Percentiles rank a stretch among this genome's conserved stretches.
Evolutionary conservation across 257 asterid genomes (phyloP).

Genomic region (Scutellaria baicalensis): DNA sequence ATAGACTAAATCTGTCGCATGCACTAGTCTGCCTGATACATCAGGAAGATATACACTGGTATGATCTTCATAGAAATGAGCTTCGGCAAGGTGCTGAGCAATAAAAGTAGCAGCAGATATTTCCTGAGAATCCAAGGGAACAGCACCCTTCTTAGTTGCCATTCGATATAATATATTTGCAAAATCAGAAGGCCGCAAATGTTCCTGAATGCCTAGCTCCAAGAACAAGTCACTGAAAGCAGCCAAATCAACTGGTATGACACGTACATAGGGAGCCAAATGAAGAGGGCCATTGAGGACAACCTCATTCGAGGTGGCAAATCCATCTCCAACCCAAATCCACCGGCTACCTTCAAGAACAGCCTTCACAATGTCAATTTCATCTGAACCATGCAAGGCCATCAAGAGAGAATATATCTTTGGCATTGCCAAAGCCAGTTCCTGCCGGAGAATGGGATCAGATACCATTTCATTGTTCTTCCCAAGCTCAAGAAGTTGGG

Average conservation of each 20-base stretch:
- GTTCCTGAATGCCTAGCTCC: constrained; percentile 81
- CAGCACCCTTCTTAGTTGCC: constrained; percentile 62
- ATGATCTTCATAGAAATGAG: constrained; percentile 51
- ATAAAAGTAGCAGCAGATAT: constrained; percentile 75
- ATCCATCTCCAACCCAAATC: constrained; percentile 99
- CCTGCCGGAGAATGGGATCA: constrained; percentile 73
- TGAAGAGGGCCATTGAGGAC: constrained; percentile 94
- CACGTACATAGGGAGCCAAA: constrained; percentile 92
- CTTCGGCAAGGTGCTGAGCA: constrained; percentile 89
- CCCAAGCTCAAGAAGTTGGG: constrained; percentile 98
- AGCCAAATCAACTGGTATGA: constrained; percentile 86
- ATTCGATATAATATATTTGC: constrained; percentile 70
- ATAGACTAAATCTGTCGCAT: constrained; percentile 63
- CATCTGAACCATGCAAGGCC: constrained; percentile 74
- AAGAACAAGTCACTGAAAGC: constrained; percentile 81
- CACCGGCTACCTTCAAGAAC: constrained; percentile 91
- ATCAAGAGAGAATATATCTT: constrained; percentile 70
- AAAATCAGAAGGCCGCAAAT: constrained; percentile 68
- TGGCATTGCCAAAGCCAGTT: constrained; percentile 91
- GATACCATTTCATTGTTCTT: constrained; percentile 77
- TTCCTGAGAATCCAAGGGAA: constrained; percentile 74
- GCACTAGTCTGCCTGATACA: constrained; percentile 60
- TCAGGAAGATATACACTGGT: constrained; percentile 75
- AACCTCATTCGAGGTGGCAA: constrained; percentile 81
- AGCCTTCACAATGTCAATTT: constrained; percentile 86